phyloP scores from a whole-genome alignment of 169 alveolate species.

The Plasmodium cynomolgi region DNA sequence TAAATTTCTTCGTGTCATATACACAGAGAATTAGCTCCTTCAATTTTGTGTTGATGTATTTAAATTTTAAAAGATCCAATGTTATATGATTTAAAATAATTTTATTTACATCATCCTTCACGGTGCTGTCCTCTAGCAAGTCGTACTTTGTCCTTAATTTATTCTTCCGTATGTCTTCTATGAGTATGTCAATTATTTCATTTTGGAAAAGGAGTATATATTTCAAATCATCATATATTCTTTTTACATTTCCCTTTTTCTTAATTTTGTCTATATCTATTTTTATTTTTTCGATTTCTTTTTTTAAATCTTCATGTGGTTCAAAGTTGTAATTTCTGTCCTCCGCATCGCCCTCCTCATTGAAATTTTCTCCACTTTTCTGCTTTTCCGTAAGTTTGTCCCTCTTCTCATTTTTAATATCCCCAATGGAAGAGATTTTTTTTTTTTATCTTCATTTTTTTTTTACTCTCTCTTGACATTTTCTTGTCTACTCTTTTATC shows the following conservation, averaged over 20 bases:
- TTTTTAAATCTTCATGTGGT: constrained; percentile 62
- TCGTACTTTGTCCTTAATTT: constrained; percentile 61
- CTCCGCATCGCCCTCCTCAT: not conserved
- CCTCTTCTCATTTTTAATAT: not conserved
- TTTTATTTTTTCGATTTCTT: constrained; percentile 64
- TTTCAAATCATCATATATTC: constrained; percentile 71
- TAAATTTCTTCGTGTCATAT: constrained; percentile 72
- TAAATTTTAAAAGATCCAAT: constrained; percentile 64
- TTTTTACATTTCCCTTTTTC: constrained; percentile 56
- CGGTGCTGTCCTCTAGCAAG: constrained; percentile 37
- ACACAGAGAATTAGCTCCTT: constrained; percentile 62
- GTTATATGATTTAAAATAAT: constrained; percentile 51
- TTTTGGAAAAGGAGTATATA: constrained; percentile 66
- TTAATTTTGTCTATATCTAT: constrained; percentile 53
- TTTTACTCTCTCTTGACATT: not conserved
- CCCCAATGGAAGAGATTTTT: not conserved
- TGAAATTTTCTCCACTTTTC: not conserved
- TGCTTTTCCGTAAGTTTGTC: not conserved
- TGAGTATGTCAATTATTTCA: constrained; percentile 50
- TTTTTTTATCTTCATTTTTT: constrained; percentile 13
- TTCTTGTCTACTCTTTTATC: not conserved
- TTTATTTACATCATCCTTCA: constrained; percentile 58
- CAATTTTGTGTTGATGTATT: constrained; percentile 63
- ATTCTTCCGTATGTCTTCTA: constrained; percentile 65
- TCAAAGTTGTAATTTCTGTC: constrained; percentile 52